Conservation (phyloP, 2,329 filamentous ascomycete genomes). For the Botryotinia convoluta region DNA sequence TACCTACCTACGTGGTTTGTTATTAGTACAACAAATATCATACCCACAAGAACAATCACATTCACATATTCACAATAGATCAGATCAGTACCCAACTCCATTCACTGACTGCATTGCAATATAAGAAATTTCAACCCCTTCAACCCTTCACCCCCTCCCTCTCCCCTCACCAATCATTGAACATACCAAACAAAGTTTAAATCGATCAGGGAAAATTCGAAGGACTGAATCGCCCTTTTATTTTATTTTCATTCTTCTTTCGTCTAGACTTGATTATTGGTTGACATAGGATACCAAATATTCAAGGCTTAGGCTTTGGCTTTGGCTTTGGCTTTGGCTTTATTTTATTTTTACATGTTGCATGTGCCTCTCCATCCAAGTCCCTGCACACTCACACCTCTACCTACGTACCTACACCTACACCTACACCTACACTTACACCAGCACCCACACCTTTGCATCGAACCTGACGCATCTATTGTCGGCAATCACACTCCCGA, state of each 20-base stretch:
- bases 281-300: background rate
- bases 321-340: background rate
- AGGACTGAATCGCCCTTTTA: background rate
- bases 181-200: slow-evolving; percentile 4
- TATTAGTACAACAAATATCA: background rate
- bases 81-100: background rate
- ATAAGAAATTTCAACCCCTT: slow-evolving; percentile 1
- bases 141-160: background rate
- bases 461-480: slow-evolving; percentile 7
- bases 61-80: too few relatives aligned
- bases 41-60: background rate
- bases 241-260: background rate
- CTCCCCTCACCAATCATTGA: background rate
- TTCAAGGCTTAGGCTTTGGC: background rate
- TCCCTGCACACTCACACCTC: background rate
- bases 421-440: background rate
- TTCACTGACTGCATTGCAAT: background rate
- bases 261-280: background rate
- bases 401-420: background rate
- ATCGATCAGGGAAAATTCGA: background rate
- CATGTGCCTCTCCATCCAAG: slow-evolving; percentile 4
- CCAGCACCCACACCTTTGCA: background rate
- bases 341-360: background rate
- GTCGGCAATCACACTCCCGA: background rate
- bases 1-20: background rate